phyloP scores from a whole-genome alignment of 441 rosid genomes.

The Bruguiera hainesii region DNA sequence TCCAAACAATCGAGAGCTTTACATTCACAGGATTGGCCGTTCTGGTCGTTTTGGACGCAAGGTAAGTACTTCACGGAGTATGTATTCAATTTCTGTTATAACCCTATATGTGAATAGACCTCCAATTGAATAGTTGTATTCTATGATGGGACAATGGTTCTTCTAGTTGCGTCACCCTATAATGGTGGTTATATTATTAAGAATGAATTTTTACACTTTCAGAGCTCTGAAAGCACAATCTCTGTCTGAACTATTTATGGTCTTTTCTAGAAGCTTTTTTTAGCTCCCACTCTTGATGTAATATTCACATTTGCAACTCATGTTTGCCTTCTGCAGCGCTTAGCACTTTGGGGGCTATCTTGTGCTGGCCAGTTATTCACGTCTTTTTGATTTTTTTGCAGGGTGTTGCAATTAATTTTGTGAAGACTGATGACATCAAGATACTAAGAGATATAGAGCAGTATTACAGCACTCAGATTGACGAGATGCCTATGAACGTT shows the following conservation, averaged over 20 bases:
- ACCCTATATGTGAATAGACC: no score
- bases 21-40: conserved; percentile 94
- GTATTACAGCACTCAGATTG: conserved; percentile 95
- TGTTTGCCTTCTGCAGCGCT: no score
- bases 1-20: conserved; percentile 95
- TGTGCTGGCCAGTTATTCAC: not conserved
- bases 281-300: no score
- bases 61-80: conserved; percentile 12
- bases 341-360: not conserved
- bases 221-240: no score
- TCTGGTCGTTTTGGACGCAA: conserved; percentile 97
- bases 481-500: conserved; percentile 98
- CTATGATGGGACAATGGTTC: no score
- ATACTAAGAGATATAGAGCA: conserved; percentile 94
- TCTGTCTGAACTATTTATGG: no score
- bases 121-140: no score
- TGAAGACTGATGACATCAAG: conserved; percentile 89
- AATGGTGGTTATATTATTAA: no score
- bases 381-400: conserved; percentile 25
- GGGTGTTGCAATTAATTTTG: conserved; percentile 98
- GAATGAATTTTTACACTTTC: no score
- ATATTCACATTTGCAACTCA: no score
- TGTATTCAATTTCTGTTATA: not conserved
- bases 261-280: no score
- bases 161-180: no score